Evolutionary conservation across 208 protist species (phyloP).

Genomic region (Leishmania aethiopica): DNA sequence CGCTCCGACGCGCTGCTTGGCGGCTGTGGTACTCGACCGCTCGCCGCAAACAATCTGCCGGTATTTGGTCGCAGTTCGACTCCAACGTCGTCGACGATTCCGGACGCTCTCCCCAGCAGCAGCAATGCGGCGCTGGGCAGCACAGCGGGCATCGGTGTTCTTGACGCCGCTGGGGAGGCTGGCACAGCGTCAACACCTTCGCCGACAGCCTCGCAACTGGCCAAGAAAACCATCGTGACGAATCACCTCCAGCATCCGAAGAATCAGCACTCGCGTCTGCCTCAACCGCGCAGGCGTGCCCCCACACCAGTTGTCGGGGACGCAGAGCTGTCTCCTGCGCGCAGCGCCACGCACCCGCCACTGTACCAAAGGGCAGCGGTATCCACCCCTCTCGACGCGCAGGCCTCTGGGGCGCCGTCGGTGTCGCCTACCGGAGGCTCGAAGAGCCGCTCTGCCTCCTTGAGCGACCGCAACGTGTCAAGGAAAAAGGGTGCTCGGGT

Average conservation of each 20-base stretch:
- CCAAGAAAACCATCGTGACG: conserved; percentile 44
- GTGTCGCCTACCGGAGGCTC: background rate
- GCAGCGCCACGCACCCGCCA: conserved; percentile 15
- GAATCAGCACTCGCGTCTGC: conserved; percentile 5
- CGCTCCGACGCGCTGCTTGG: background rate
- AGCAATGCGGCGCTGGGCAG: background rate
- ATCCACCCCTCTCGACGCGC: conserved; percentile 8
- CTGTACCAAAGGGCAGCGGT: conserved; percentile 8
- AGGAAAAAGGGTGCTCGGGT: conserved; percentile 1
- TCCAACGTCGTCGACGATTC: conserved; percentile 3
- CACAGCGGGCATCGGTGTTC: background rate
- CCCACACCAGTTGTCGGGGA: background rate
- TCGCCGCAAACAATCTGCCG: background rate
- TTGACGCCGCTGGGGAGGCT: background rate
- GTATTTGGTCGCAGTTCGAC: background rate
- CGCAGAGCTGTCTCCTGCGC: background rate
- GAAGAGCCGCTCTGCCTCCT: background rate
- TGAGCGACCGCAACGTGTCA: background rate
- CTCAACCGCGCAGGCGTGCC: background rate
- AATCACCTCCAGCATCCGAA: conserved; percentile 29
- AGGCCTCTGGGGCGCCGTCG: background rate
- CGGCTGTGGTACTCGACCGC: background rate
- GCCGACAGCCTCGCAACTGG: background rate
- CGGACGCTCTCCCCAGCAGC: background rate
- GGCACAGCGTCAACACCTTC: background rate